These are phyloP conservation scores for Monilinia vaccinii-corymbosi DNA, from an alignment of 2,329 filamentous ascomycete species.

Conservation along the genomic window DNA sequence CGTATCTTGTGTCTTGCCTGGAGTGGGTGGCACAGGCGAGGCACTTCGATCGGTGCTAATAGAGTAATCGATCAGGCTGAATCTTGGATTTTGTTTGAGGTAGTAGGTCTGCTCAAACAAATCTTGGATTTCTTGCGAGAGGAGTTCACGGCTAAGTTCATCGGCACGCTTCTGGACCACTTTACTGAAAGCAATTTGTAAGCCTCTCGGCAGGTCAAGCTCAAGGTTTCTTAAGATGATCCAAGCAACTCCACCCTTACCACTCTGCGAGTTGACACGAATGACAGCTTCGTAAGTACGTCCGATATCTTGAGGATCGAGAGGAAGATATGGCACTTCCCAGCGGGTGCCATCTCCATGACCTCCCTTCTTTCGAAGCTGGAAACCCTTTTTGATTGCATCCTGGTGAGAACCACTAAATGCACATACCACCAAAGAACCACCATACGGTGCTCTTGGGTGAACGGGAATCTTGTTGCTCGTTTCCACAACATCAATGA, in stretches of 20 bases:
- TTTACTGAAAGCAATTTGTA: slow-evolving; percentile 84
- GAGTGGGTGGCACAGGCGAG: slow-evolving; percentile 59
- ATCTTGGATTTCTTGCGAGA: slow-evolving; percentile 71
- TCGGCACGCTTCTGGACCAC: slow-evolving; percentile 73
- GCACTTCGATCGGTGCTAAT: slow-evolving; percentile 75
- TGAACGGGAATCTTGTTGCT: slow-evolving; percentile 95
- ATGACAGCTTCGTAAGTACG: slow-evolving; percentile 98
- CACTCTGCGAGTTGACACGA: slow-evolving; percentile 91
- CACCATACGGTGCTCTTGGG: slow-evolving; percentile 81
- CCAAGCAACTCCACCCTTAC: slow-evolving; percentile 92
- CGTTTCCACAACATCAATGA: slow-evolving; percentile 84
- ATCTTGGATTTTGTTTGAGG: slow-evolving; percentile 72
- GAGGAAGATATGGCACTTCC: slow-evolving; percentile 83
- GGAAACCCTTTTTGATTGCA: slow-evolving; percentile 89
- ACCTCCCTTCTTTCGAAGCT: slow-evolving; percentile 53
- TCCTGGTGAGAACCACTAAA: slow-evolving; percentile 93
- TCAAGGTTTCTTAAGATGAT: slow-evolving; percentile 83
- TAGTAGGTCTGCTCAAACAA: slow-evolving; percentile 89
- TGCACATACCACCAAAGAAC: slow-evolving; percentile 82
- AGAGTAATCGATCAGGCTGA: slow-evolving; percentile 82
- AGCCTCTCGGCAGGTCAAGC: slow-evolving; percentile 83
- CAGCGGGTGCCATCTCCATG: slow-evolving; percentile 40
- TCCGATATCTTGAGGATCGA: slow-evolving; percentile 89
- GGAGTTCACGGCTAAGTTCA: slow-evolving; percentile 70
- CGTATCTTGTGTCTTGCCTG: slow-evolving; percentile 66